Base-by-base conservation (phyloP, 2,329 filamentous ascomycete genomes). In the Arachnomyces sp. region DNA sequence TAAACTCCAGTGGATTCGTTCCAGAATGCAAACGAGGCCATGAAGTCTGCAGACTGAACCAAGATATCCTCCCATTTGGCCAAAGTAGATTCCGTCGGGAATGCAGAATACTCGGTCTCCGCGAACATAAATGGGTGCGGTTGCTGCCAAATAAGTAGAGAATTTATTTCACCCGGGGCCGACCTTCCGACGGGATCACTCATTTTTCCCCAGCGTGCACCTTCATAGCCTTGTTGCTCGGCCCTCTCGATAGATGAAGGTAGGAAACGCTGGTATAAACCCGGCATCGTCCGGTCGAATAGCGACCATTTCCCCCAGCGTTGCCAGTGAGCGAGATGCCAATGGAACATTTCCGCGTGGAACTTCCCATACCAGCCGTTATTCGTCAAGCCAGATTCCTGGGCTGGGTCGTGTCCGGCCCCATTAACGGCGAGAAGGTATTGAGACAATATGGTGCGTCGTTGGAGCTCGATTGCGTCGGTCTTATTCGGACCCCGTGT, bases 111-210 rank as follows among this genome's bases (percentile, higher is more conserved):
- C 50, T 76, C 71, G 13, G 71, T 57, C 52, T 78, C 75, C 0
- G 76, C 77, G 49, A 79, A 75, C 51, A 75, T 76, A 65, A 79
- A 73, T 0, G 72, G 66, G 52, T 80, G 77, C 6, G 75, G 75
- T 49, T 79, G 77, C 48, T 80, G 77, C 77, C 77, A 80, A 42
- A 79, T 73, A 3, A 81, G 60, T 1, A 80, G 59, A 7, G 69
- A 71, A 52, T 80, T 80, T 52, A 80, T 79, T 46, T 76, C 72
- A 2, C 77, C 77, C 1, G 77, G 75, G 1, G 74, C 72, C 34
- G 68, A 73, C 8, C 71, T 63, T 17, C 75, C 73, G 0, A 66
- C 69, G 0, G 74, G 72, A 51, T 78, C 75, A 7, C 68, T 74
- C 74, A 78, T 78, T 51, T 79, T 74, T 2, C 69, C 69, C 55